Evolutionary conservation across 805 yeast species (phyloP), one percentile per base, ranked within the genome.

Genomic region (Huiozyma sinensis): DNA sequence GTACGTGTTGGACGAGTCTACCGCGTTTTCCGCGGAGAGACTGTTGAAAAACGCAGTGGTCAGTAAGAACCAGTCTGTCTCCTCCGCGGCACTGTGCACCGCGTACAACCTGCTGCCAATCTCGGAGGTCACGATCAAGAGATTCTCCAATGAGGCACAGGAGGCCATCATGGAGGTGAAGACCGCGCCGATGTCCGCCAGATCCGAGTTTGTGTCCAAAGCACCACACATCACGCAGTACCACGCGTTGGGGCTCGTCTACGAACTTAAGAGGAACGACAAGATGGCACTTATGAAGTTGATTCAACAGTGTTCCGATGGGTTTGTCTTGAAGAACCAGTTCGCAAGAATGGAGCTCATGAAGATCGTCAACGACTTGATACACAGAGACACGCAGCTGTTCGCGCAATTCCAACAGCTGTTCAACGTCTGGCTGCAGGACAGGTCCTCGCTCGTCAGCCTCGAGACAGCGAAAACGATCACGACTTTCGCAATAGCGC

Each of bases 101-200:
- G 82, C 95, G 7, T 92, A 90, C 67, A 94, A 92, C 64, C 68
- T 92, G 55, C 70, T 89, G 52, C 95, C 95, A 3, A 80, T 85
- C 45, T 87, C 96, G 32, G 84, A 82, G 62, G 95, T 86, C 49
- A 89, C 92, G 32, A 95, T 92, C 34, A 83, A 86, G 57, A 78
- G 97, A 60, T 90, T 95, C 80, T 76, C 90, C 17, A 88, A 88
- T 61, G 98, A 92, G 70, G 81, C 94, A 11, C 89, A 84, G 65
- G 97, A 92, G 63, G 81, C 95, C n/a, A 79, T 88, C 40, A 69
- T 71, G 45, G 65, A 59, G 44, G 46, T 58, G 44, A 70, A 69
- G 48, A 61, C 63, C 7, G 70, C 60, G 55, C 47, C 51, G 38
- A 17, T 28, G 28, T 17, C 40, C n/a, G 30, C 33, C 30, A 60